These are phyloP conservation scores for Colletotrichum coccodes DNA, from an alignment of 2,329 filamentous ascomycete genomes.

Conservation along the genomic window DNA sequence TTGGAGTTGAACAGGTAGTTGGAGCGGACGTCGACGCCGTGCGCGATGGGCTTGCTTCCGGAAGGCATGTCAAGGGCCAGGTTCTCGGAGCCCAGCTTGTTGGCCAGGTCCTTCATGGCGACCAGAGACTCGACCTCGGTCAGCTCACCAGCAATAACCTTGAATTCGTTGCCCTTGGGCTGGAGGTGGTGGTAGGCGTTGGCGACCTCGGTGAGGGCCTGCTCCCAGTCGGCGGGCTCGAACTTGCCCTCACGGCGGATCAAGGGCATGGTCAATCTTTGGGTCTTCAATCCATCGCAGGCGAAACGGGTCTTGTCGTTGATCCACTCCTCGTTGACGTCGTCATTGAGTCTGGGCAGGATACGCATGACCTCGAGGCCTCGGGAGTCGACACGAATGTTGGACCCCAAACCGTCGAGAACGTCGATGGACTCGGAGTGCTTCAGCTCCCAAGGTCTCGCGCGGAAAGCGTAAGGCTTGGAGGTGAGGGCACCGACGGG, in stretches of 20 bases:
- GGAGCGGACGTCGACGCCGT: slow-evolving; percentile 91
- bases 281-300: slow-evolving; percentile 95
- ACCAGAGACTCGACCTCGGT: slow-evolving; percentile 94
- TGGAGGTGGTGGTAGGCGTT: slow-evolving; percentile 82
- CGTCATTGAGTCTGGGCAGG: slow-evolving; percentile 92
- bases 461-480: slow-evolving; percentile 97
- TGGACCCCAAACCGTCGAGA: slow-evolving; percentile 90
- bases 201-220: slow-evolving; percentile 88
- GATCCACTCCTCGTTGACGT: slow-evolving; percentile 99
- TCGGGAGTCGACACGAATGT: slow-evolving; percentile 92
- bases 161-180: slow-evolving; percentile 93
- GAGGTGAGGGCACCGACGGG: slow-evolving; percentile 96
- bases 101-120: slow-evolving; percentile 96
- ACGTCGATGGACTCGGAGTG: slow-evolving; percentile 97
- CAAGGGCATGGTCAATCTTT: slow-evolving; percentile 91
- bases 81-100: slow-evolving; percentile 96
- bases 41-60: slow-evolving; percentile 84
- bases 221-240: slow-evolving; percentile 93
- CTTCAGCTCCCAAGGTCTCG: slow-evolving; percentile 96
- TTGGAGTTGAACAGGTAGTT: slow-evolving; percentile 98
- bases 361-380: slow-evolving; percentile 97
- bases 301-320: slow-evolving; percentile 98
- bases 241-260: slow-evolving; percentile 92
- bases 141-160: slow-evolving; percentile 90
- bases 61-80: slow-evolving; percentile 90